A percentile compares a stretch with the other conserved stretches of the same genome.
Evolutionary conservation across 2,329 filamentous ascomycete species (phyloP).

Genomic region (Lecanicillium sp.): DNA sequence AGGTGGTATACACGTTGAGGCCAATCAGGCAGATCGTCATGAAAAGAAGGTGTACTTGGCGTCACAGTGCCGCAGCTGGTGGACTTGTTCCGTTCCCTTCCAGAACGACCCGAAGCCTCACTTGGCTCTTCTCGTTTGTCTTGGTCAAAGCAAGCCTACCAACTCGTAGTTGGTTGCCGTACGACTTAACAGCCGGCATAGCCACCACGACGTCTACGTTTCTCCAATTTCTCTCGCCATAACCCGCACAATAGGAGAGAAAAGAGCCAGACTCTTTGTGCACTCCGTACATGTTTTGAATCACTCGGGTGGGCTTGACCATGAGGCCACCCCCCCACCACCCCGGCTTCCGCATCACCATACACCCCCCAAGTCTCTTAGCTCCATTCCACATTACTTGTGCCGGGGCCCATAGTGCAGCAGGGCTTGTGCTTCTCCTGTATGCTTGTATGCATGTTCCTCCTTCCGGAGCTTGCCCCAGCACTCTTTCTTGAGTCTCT

Average conservation of each 20-base stretch:
- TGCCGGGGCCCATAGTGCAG: slow-evolving; percentile 4
- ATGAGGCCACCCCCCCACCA: background rate
- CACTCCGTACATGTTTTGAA: background rate
- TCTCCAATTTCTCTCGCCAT: no score
- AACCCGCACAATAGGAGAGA: no score
- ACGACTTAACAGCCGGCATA: no score
- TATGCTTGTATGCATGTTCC: slow-evolving; percentile 1
- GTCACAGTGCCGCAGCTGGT: background rate
- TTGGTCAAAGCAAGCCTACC: no score
- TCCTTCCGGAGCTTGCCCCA: slow-evolving; percentile 5
- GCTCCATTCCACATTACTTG: slow-evolving; percentile 10
- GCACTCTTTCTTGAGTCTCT: background rate
- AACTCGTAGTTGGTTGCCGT: no score
- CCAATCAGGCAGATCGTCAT: background rate
- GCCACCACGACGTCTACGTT: no score
- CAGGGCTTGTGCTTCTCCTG: background rate
- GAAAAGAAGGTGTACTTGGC: background rate
- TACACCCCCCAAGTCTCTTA: background rate
- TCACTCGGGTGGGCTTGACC: background rate
- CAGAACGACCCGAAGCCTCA: background rate
- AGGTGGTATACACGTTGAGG: background rate
- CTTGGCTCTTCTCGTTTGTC: background rate
- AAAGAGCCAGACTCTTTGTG: no score
- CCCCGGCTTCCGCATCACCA: slow-evolving; percentile 10
- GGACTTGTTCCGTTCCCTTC: background rate